Evolutionary conservation across 2,329 filamentous ascomycete genomes (phyloP), one percentile per base, ranked within the genome.

Genomic region (Alternaria gaisen): DNA sequence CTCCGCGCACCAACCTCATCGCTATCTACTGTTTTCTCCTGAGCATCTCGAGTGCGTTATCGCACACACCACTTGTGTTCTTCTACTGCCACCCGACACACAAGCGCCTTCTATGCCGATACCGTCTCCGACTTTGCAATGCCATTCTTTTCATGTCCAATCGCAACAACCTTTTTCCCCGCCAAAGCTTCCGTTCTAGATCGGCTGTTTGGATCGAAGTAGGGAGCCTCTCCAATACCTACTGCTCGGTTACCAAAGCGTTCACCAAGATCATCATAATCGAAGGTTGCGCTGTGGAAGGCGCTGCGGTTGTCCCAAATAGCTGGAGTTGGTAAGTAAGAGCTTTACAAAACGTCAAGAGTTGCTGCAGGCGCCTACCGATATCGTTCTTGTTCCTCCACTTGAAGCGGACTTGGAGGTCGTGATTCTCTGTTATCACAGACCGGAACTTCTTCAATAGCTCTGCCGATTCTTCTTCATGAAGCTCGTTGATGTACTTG

Each of bases 261-360:
- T 22, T 63, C 59, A 41, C 67, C 65, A 41, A 62, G 53, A 5
- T 59, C 65, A 4, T 67, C 67, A 20, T 67, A 63, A 20, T 69
- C 65, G 24, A 58, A 40, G 1, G 67, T 69, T 3, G 72, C 72
- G 53, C 66, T 69, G 50, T 75, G 74, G 59, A 72, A 75, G 4
- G 72, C 67, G 54, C 71, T 70, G 30, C 68, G 69, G 30, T 75
- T 76, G 36, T 79, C 79, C 80, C 80, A 82, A 55, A 82, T 80
- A 3, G 80, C 80, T 67, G 1, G 7, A 14, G 8, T 11, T 63
- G 32, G 32, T 36, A 12, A 36, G 32, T 36, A 36, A 36, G 12
- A 36, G 32, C 32, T 36, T 36, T 12, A 36, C 32, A 16, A 12
- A 36, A 36, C 16, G 32, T 36, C 32, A 16, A 36, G 32, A 36